Conservation (phyloP, 345 rosid species). For the Bretschneidera sinensis region DNA sequence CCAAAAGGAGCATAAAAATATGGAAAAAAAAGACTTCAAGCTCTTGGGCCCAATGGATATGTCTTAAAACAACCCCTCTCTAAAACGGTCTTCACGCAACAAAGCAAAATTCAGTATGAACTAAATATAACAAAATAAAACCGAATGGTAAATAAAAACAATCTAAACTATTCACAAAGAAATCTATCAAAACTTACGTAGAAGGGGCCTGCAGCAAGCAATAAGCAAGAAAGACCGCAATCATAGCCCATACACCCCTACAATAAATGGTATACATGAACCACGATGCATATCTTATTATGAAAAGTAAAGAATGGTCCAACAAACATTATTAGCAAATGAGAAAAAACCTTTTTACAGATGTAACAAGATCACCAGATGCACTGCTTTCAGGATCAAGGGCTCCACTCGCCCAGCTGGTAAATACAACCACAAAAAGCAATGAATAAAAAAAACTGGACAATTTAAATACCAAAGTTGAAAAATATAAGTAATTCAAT, state of each 20-base stretch:
- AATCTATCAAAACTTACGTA: constrained; percentile 51
- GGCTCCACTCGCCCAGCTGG: constrained; percentile 97
- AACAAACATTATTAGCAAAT: background rate
- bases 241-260: constrained; percentile 99
- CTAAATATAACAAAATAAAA: background rate
- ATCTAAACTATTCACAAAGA: background rate
- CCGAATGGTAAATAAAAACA: background rate
- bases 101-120: background rate
- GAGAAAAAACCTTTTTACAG: constrained; percentile 75
- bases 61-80: background rate
- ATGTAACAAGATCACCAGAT: constrained; percentile 71
- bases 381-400: constrained; percentile 69
- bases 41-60: background rate
- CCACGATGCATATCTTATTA: constrained; percentile 17
- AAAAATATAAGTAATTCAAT: no score
- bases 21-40: no score
- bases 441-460: background rate
- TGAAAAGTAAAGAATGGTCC: background rate
- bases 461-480: background rate
- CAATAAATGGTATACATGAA: constrained; percentile 21
- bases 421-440: constrained; percentile 7
- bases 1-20: no score
- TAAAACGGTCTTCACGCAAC: background rate
- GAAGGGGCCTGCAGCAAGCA: constrained; percentile 99
- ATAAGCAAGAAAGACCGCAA: constrained; percentile 94